Conservation (phyloP, 176 grass and related monocot species). For the Elaeis guineensis region DNA sequence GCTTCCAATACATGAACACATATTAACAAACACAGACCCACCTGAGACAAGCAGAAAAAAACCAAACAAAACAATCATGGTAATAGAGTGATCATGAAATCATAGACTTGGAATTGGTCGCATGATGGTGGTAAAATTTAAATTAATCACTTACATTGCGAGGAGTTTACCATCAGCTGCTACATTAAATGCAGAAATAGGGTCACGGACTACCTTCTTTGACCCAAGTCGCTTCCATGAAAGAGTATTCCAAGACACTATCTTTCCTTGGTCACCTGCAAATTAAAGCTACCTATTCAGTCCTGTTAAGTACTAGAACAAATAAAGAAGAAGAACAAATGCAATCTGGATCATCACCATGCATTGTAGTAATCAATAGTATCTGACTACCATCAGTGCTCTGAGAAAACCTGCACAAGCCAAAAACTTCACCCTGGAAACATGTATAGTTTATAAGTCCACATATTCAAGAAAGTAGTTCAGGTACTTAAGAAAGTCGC, state of each 20-base stretch:
- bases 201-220: slow-evolving; percentile 70
- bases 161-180: slow-evolving; percentile 60
- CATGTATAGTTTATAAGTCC: slow-evolving; percentile 17
- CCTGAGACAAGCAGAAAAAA: too few species aligned
- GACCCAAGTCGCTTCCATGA: slow-evolving; percentile 67
- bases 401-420: slow-evolving; percentile 71
- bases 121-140: too few species aligned
- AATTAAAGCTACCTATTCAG: slow-evolving; percentile 12
- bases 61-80: too few species aligned
- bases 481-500: neutral
- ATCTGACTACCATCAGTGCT: slow-evolving; percentile 31
- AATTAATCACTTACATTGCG: slow-evolving; percentile 49
- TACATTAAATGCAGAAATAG: slow-evolving; percentile 81
- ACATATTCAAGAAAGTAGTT: slow-evolving; percentile 1
- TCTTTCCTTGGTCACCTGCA: slow-evolving; percentile 70
- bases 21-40: too few species aligned
- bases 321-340: slow-evolving; percentile 16
- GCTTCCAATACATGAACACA: too few species aligned
- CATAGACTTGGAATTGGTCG: too few species aligned
- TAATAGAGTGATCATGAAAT: too few species aligned
- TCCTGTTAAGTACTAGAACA: too few species aligned
- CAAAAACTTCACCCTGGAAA: slow-evolving; percentile 88
- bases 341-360: slow-evolving; percentile 48
- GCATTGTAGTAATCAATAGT: slow-evolving; percentile 65
- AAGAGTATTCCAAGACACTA: slow-evolving; percentile 84